These are phyloP conservation scores for Sphaerosporella brunnea DNA, from an alignment of 495 filamentous ascomycete species.

Conservation along the genomic window DNA sequence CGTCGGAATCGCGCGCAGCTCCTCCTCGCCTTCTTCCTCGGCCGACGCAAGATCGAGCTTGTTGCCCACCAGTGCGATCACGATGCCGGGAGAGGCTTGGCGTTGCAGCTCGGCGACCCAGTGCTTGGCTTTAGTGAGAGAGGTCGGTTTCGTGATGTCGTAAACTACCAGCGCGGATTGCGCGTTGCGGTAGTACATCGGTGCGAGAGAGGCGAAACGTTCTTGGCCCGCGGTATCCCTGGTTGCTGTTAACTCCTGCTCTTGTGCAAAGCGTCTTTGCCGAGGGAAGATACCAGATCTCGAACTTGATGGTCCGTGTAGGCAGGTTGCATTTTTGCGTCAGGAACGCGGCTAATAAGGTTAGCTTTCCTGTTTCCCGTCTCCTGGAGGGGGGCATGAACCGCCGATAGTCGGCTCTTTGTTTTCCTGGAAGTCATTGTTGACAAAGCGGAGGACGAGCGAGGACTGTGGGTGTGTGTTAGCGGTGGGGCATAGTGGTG, in stretches of 20 bases:
- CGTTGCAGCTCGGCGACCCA: conserved; percentile 97
- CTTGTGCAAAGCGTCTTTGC: too few relatives aligned
- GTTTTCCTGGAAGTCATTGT: conserved; percentile 99
- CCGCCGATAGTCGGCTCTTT: conserved; percentile 99
- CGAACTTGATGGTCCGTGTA: conserved; percentile 93
- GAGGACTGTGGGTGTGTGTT: conserved; percentile 49
- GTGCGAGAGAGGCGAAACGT: conserved; percentile 87
- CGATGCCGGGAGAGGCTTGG: conserved; percentile 93
- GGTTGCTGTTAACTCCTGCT: too few relatives aligned
- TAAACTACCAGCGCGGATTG: conserved; percentile 98
- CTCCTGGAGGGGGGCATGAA: conserved; percentile 4
- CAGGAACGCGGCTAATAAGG: conserved; percentile 66
- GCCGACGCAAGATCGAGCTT: conserved; percentile 62
- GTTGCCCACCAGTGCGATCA: conserved; percentile 94
- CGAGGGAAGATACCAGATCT: conserved; percentile 54
- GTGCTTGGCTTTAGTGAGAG: conserved; percentile 88
- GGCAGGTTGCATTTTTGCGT: conserved; percentile 97
- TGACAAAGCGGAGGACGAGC: conserved; percentile 92
- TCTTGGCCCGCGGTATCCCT: conserved; percentile 91
- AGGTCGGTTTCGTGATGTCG: conserved; percentile 93
- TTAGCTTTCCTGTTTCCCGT: not conserved
- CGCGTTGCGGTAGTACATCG: conserved; percentile 99
- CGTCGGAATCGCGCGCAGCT: conserved; percentile 40
- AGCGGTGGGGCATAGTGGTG: conserved; percentile 1
- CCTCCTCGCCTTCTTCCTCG: conserved; percentile 43